Conservation (phyloP, 2,329 filamentous ascomycete species). For the Sphaerulina vaccinii region DNA sequence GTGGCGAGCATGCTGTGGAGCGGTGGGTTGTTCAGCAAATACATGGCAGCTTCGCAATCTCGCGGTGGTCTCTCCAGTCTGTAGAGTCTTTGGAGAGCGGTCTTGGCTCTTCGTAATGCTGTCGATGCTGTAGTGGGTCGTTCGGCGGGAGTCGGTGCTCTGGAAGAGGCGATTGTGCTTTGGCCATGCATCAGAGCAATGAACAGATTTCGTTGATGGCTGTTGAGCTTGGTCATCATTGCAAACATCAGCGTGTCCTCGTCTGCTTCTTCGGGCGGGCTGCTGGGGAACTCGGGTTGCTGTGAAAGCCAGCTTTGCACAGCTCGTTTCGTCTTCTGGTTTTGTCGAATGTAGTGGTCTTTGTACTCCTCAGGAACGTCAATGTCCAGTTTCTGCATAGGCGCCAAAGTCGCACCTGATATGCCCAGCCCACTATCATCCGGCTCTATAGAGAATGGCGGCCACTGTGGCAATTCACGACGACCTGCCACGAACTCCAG, state of each 20-base stretch:
- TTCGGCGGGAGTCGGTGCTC: slow-evolving; percentile 65
- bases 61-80: slow-evolving; percentile 70
- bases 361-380: slow-evolving; percentile 92
- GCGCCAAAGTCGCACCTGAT: slow-evolving; percentile 52
- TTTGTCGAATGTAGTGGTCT: slow-evolving; percentile 87
- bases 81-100: slow-evolving; percentile 82
- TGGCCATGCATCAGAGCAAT: slow-evolving; percentile 71
- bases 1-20: slow-evolving; percentile 86
- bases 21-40: slow-evolving; percentile 75
- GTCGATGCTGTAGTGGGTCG: slow-evolving; percentile 51
- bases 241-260: slow-evolving; percentile 93
- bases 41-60: slow-evolving; percentile 82
- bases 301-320: slow-evolving; percentile 87
- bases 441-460: slow-evolving; percentile 71
- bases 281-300: slow-evolving; percentile 70
- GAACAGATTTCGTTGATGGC: slow-evolving; percentile 75
- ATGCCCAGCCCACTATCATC: slow-evolving; percentile 58
- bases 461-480: slow-evolving; percentile 82
- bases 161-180: slow-evolving; percentile 50
- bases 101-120: slow-evolving; percentile 70
- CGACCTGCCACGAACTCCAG: slow-evolving; percentile 88
- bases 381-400: slow-evolving; percentile 80
- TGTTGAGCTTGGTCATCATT: slow-evolving; percentile 81
- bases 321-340: slow-evolving; percentile 85
- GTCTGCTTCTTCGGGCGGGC: slow-evolving; percentile 83